These are phyloP conservation scores for Stropharia rugosoannulata DNA, from an alignment of 768 basidiomycete genomes.

Conservation along the genomic window DNA sequence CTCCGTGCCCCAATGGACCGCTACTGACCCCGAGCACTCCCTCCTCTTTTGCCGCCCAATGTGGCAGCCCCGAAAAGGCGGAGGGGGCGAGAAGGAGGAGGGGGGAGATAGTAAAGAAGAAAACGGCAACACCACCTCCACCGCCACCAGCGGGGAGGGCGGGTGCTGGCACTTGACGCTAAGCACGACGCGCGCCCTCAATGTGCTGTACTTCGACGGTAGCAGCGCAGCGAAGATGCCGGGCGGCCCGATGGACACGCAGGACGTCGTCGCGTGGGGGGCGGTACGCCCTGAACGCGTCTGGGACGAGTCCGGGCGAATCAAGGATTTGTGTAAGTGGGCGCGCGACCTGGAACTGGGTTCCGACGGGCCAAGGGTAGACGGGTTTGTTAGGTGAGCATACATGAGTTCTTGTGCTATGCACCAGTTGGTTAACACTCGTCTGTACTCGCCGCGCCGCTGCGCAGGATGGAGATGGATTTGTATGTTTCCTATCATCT, in stretches of 20 bases:
- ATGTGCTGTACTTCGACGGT: slow-evolving; percentile 53
- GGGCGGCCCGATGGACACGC: slow-evolving; percentile 42
- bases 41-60: slow-evolving; percentile 33
- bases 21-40: slow-evolving; percentile 39
- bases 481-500: slow-evolving; percentile 32
- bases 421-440: not conserved
- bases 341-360: slow-evolving; percentile 28
- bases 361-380: slow-evolving; percentile 19
- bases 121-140: no score
- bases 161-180: slow-evolving; percentile 43
- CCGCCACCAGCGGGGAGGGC: no score
- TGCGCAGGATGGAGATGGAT: slow-evolving; percentile 44
- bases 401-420: not conserved
- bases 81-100: not conserved
- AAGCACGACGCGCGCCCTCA: slow-evolving; percentile 35
- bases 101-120: not conserved
- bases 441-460: not conserved
- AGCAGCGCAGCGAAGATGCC: slow-evolving; percentile 44
- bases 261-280: slow-evolving; percentile 49
- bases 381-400: slow-evolving; percentile 46
- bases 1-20: slow-evolving; percentile 32
- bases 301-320: slow-evolving; percentile 31
- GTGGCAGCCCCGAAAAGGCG: not conserved
- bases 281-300: slow-evolving; percentile 20
- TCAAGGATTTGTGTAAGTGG: slow-evolving; percentile 42